Evolutionary conservation across 1,284 basidiomycete genomes (phyloP).

Genomic region (Agaricales sp.): DNA sequence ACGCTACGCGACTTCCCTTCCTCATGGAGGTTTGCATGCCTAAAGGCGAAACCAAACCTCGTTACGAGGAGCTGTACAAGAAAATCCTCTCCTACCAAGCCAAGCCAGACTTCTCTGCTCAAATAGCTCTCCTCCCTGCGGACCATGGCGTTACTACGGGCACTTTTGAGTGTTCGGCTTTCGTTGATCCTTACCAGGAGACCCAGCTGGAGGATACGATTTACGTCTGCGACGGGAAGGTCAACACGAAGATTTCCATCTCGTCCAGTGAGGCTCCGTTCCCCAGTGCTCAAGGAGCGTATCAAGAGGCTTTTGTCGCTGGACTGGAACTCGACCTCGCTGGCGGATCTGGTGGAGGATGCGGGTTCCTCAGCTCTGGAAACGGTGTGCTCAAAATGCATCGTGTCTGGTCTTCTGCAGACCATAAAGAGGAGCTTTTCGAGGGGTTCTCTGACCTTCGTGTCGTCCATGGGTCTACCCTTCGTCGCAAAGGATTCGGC

Average conservation of each 20-base stretch:
- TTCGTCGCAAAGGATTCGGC: not conserved
- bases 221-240: constrained; percentile 20
- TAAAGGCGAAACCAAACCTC: constrained; percentile 14
- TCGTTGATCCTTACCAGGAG: constrained; percentile 14
- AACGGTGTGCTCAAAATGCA: not conserved
- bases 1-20: constrained; percentile 25
- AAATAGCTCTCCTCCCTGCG: constrained; percentile 15
- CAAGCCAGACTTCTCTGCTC: constrained; percentile 25
- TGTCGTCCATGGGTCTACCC: not conserved
- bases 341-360: too few relatives aligned
- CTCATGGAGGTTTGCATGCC: constrained; percentile 22
- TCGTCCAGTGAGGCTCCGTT: too few relatives aligned
- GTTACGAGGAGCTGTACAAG: constrained; percentile 23
- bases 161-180: constrained; percentile 2
- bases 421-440: not conserved
- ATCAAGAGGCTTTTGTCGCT: too few relatives aligned
- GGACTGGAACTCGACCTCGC: too few relatives aligned
- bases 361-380: too few relatives aligned
- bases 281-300: too few relatives aligned
- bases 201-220: constrained; percentile 25
- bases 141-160: constrained; percentile 5
- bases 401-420: not conserved
- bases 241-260: too few relatives aligned
- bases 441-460: not conserved
- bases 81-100: constrained; percentile 26